phyloP scores from a whole-genome alignment of 2,329 filamentous ascomycete genomes.

The Curvularia hawaiiensis region DNA sequence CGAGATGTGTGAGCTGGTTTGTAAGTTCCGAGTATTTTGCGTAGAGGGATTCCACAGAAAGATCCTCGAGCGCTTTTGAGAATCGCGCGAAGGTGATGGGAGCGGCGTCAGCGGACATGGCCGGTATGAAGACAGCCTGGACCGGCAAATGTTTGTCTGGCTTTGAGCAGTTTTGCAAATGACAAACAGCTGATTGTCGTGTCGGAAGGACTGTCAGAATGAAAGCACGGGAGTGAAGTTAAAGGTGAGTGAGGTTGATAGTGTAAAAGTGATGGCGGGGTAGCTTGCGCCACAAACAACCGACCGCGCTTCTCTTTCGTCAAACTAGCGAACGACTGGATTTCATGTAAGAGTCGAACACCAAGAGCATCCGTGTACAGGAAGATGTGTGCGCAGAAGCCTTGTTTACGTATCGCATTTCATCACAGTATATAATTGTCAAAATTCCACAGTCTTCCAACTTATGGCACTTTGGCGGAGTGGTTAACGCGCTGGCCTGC shows the following conservation, averaged over 20 bases:
- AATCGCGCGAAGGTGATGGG: slow-evolving; percentile 69
- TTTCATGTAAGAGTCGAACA: background rate
- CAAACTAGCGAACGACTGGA: background rate
- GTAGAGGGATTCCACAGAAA: slow-evolving; percentile 70
- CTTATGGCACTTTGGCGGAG: slow-evolving; percentile 21
- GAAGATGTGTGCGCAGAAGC: no score
- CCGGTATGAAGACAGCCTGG: background rate
- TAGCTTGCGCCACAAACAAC: background rate
- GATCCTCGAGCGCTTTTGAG: slow-evolving; percentile 68
- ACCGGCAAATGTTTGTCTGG: background rate
- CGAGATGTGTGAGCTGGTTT: slow-evolving; percentile 75
- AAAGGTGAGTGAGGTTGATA: background rate
- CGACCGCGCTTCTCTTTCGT: background rate
- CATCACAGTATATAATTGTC: no score
- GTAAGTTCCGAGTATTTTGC: slow-evolving; percentile 77
- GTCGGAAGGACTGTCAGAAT: background rate
- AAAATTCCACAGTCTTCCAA: background rate
- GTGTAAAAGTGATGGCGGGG: background rate
- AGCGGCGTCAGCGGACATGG: slow-evolving; percentile 66
- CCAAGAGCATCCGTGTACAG: no score
- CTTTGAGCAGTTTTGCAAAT: background rate
- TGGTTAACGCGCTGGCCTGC: slow-evolving; percentile 37
- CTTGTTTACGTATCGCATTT: no score
- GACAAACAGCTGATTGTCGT: no score
- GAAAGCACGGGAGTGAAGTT: background rate